Conservation (phyloP, 1,139 yeast genomes). For the Yamadazyma conglobata region DNA sequence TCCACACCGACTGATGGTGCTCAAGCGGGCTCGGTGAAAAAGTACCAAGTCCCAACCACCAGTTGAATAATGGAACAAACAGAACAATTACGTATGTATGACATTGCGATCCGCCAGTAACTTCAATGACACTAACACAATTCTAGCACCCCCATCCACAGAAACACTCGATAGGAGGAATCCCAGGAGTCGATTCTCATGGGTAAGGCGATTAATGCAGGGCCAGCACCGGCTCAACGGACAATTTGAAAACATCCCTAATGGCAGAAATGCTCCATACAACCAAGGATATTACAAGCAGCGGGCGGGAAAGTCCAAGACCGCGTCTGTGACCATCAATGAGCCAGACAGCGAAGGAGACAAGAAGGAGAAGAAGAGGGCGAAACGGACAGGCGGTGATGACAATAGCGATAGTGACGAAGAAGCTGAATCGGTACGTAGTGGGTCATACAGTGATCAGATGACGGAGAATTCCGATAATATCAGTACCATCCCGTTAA, state of each 20-base stretch:
- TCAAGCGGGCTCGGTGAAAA: too few relatives aligned
- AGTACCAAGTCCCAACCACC: too few relatives aligned
- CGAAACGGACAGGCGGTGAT: neutral
- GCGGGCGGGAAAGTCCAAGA: neutral
- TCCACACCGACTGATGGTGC: too few relatives aligned
- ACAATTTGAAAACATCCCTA: slow-evolving; percentile 1
- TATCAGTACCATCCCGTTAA: slow-evolving; percentile 50
- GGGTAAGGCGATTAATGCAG: slow-evolving; percentile 48
- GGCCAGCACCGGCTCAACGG: slow-evolving; percentile 30
- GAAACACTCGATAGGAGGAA: slow-evolving; percentile 21
- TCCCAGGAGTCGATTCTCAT: slow-evolving; percentile 37
- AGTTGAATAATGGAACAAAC: slow-evolving; percentile 4
- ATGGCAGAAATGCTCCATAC: slow-evolving; percentile 5
- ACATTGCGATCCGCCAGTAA: too few relatives aligned
- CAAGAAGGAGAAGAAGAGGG: neutral
- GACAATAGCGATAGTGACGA: slow-evolving; percentile 8
- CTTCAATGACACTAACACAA: too few relatives aligned
- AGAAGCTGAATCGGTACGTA: slow-evolving; percentile 2
- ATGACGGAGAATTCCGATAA: slow-evolving; percentile 23
- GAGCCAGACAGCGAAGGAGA: neutral
- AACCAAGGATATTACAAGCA: slow-evolving; percentile 11
- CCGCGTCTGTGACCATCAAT: slow-evolving; percentile 1
- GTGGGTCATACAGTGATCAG: slow-evolving; percentile 14
- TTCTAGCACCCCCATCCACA: too few relatives aligned
- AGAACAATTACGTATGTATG: slow-evolving; percentile 6